Percentiles rank a stretch among this genome's conserved stretches.
These are phyloP conservation scores for Candida khao-thaluensis DNA, from an alignment of 805 yeast genomes.

Conservation along the genomic window DNA sequence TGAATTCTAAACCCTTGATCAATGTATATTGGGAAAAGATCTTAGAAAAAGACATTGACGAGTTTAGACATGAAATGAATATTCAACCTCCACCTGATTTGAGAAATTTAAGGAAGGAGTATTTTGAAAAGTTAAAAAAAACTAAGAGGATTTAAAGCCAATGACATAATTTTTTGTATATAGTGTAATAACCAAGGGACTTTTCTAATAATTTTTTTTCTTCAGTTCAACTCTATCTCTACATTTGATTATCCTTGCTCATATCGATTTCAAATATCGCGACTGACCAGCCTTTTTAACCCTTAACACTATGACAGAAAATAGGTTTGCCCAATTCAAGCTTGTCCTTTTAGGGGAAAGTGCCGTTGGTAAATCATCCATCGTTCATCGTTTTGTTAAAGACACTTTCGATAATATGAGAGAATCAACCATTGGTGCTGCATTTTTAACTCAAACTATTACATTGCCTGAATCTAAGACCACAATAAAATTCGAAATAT, in stretches of 20 bases:
- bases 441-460: constrained; percentile 70
- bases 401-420: constrained; percentile 70
- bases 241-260: too few relatives aligned
- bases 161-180: too few relatives aligned
- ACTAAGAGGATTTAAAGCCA: constrained; percentile 1
- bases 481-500: constrained; percentile 67
- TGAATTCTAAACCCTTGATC: constrained; percentile 70
- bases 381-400: constrained; percentile 62
- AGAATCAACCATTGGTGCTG: constrained; percentile 85
- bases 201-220: too few relatives aligned
- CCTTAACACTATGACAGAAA: constrained; percentile 7
- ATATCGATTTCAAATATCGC: constrained; percentile 1
- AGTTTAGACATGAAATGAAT: constrained; percentile 68
- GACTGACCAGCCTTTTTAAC: constrained; percentile 9
- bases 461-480: constrained; percentile 49
- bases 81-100: constrained; percentile 75
- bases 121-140: constrained; percentile 28
- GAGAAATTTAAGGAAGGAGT: constrained; percentile 55
- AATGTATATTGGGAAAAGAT: constrained; percentile 91
- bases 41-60: constrained; percentile 68
- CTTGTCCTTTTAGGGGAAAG: constrained; percentile 78
- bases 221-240: too few relatives aligned
- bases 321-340: constrained; percentile 47
- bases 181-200: too few relatives aligned
- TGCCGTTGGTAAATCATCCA: constrained; percentile 74